Base-by-base conservation (phyloP, 1,139 yeast species). In the Scheffersomyces parashehatae region DNA sequence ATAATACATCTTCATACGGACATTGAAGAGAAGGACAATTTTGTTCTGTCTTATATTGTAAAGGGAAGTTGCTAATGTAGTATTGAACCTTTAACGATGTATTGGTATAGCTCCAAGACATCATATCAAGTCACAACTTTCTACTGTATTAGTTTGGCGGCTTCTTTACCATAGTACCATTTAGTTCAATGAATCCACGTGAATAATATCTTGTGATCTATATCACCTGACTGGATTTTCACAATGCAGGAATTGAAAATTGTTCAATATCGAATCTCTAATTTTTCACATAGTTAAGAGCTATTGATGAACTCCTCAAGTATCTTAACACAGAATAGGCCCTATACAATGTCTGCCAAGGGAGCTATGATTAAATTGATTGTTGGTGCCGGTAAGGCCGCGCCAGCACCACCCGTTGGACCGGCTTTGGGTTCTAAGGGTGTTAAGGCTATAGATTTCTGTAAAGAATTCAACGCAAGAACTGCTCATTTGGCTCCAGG, bases 391-490 rank as follows among this genome's bases (percentile, higher is more conserved):
- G 98, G 98, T 6, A 90, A 90, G 64, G 99, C 99, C 0, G 95
- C 98, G 0, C 99, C 99, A 35, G 86, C 97, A 1, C 99, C 99
- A 30, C 99, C 99, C 5, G 98, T 93, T 16, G 99, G 99, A 52
- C 99, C 99, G 33, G 99, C 99, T 0, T 75, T 93, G 44, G 99
- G 99, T 53, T 93, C 99, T 47, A 91, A 93, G 65, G 99, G 99
- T 73, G 96, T 93, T 45, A 95, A 95, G 65, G 98, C 99, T 51
- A 95, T 93, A 59, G 99, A 95, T 65, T 93, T 93, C 61, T 93
- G 99, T 73, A 95, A 93, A 68, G 98, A 93, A 65, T 95, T 95
- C 74, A 93, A 95, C 64, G 99, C 99, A 36, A 83, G 97, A 67
- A 90, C 98, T 11, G 96, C 97, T 12, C 83, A 83, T 55, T 84